phyloP scores from a whole-genome alignment of 2,329 filamentous ascomycete species.

The Hymenoscyphus salicellus region DNA sequence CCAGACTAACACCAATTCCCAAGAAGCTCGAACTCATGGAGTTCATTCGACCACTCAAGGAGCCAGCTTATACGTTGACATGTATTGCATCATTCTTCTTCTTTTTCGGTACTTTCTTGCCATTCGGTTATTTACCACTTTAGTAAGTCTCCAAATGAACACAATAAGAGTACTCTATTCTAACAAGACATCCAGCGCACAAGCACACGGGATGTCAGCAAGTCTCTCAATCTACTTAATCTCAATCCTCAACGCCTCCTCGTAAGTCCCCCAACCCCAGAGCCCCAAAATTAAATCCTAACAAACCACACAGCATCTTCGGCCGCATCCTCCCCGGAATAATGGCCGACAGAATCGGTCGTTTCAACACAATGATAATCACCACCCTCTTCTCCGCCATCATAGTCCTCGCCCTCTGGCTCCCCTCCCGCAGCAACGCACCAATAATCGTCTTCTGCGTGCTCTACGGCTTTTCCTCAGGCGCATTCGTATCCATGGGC shows the following conservation, averaged over 20 bases:
- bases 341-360: slow-evolving; percentile 51
- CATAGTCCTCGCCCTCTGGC: slow-evolving; percentile 52
- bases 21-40: slow-evolving; percentile 36
- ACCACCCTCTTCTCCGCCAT: slow-evolving; percentile 45
- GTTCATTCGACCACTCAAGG: slow-evolving; percentile 39
- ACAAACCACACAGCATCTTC: slow-evolving; percentile 42
- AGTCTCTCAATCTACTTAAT: slow-evolving; percentile 51
- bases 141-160: slow-evolving; percentile 23
- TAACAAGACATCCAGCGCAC: slow-evolving; percentile 40
- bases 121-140: slow-evolving; percentile 47
- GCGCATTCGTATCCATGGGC: slow-evolving; percentile 61
- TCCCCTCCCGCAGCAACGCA: slow-evolving; percentile 50
- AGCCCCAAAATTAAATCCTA: slow-evolving; percentile 16
- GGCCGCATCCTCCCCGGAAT: slow-evolving; percentile 55
- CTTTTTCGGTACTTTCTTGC: slow-evolving; percentile 52
- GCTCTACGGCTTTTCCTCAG: slow-evolving; percentile 69
- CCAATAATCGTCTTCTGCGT: slow-evolving; percentile 62
- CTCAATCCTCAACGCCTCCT: slow-evolving; percentile 50
- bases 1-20: slow-evolving; percentile 44
- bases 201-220: slow-evolving; percentile 46
- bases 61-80: slow-evolving; percentile 40
- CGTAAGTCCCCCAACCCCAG: slow-evolving; percentile 29
- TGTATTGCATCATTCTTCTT: slow-evolving; percentile 44
- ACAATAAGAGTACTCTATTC: neutral
- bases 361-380: slow-evolving; percentile 53